Evolutionary conservation across 2,329 filamentous ascomycete species (phyloP).

Genomic region (Penicillium sp.): DNA sequence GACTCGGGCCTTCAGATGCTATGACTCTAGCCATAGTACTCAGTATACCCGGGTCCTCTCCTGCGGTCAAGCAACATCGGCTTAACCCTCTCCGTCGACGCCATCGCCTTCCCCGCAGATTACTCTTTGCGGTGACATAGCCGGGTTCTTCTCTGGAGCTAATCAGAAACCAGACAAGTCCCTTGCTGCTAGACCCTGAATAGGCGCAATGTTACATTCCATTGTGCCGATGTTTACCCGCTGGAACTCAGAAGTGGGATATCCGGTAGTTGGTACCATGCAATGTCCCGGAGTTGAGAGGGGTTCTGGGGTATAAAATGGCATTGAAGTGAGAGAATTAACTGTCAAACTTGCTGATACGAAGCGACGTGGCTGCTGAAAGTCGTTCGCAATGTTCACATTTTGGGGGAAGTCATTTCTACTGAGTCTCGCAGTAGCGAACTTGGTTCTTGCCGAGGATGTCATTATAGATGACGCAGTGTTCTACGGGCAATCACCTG

Average conservation of each 20-base stretch:
- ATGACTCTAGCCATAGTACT: background rate
- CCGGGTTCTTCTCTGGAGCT: background rate
- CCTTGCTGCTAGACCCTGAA: background rate
- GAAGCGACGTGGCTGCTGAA: background rate
- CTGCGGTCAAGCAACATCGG: background rate
- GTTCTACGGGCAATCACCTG: slow-evolving; percentile 28
- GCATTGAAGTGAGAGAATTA: background rate
- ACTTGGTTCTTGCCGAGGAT: background rate
- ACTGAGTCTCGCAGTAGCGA: background rate
- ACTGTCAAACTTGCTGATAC: background rate
- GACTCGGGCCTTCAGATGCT: background rate
- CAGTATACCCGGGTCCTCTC: background rate
- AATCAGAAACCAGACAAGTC: background rate
- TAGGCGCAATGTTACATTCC: background rate
- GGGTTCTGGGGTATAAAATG: background rate
- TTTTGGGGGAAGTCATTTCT: background rate
- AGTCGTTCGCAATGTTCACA: background rate
- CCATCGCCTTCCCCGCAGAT: background rate
- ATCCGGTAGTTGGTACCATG: background rate
- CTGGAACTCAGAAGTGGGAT: background rate
- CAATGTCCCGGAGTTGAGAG: background rate
- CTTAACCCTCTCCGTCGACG: background rate
- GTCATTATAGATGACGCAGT: slow-evolving; percentile 21
- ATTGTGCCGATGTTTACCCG: background rate
- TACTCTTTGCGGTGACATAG: background rate